Conservation (phyloP, 2,329 filamentous ascomycete species). For the Dichotomopilus funicola region DNA sequence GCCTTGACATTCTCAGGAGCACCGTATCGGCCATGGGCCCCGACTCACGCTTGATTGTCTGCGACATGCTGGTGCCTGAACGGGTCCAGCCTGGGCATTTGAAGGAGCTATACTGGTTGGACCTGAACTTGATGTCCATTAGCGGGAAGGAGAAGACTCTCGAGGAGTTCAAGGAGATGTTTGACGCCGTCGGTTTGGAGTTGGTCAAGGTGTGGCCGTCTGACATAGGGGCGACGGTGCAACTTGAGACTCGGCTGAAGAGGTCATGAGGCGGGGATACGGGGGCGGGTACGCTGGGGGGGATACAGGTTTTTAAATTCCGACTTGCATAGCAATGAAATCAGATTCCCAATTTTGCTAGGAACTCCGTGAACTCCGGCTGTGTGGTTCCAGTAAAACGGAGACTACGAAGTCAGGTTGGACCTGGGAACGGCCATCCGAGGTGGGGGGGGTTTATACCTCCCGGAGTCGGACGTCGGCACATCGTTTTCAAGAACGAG, state of each 20-base stretch:
- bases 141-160: constrained; percentile 30
- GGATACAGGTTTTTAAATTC: too few species aligned
- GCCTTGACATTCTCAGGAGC: constrained; percentile 28
- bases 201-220: constrained; percentile 30
- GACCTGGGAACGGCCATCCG: too few species aligned
- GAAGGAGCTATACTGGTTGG: constrained; percentile 29
- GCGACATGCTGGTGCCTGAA: constrained; percentile 31
- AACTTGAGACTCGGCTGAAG: constrained; percentile 29
- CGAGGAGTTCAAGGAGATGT: constrained; percentile 27
- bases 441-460: too few species aligned
- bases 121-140: constrained; percentile 28
- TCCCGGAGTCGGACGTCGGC: too few species aligned
- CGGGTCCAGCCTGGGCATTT: constrained; percentile 24
- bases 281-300: neutral
- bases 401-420: too few species aligned
- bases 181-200: constrained; percentile 29
- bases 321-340: too few species aligned
- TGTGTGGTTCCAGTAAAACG: too few species aligned
- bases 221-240: constrained; percentile 27
- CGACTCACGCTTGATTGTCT: constrained; percentile 30
- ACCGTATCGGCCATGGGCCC: constrained; percentile 29
- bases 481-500: too few species aligned
- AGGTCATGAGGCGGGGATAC: neutral
- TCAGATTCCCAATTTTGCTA: too few species aligned
- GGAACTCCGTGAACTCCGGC: too few species aligned